A percentile compares a stretch with the other conserved stretches of the same genome.
phyloP scores from a whole-genome alignment of 768 basidiomycete species.

The Kwoniella bestiolae region DNA sequence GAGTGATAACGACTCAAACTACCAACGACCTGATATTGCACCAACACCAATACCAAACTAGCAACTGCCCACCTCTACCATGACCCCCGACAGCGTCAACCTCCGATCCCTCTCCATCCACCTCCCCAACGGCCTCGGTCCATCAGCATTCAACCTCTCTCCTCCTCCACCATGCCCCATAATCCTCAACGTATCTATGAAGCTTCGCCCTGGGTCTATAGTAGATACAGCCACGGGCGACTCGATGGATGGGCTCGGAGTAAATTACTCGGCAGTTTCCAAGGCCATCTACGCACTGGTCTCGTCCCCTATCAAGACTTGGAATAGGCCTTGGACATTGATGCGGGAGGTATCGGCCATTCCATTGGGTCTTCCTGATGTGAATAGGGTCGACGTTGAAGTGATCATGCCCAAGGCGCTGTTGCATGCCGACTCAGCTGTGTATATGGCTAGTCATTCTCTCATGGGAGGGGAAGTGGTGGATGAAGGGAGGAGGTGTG shows the following conservation, averaged over 20 bases:
- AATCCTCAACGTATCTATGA: conserved; percentile 60
- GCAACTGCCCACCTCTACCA: background rate
- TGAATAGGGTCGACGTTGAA: conserved; percentile 60
- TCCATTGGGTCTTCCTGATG: conserved; percentile 55
- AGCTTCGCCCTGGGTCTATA: conserved; percentile 60
- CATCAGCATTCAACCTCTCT: conserved; percentile 52
- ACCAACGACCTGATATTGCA: too few relatives aligned
- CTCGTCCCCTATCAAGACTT: conserved; percentile 58
- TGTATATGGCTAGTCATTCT: conserved; percentile 42
- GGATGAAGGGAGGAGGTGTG: conserved; percentile 53
- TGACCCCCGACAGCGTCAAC: conserved; percentile 45
- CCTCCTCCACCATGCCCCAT: conserved; percentile 65
- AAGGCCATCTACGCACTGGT: conserved; percentile 59
- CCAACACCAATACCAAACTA: too few relatives aligned
- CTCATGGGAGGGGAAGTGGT: background rate
- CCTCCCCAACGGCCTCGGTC: conserved; percentile 51
- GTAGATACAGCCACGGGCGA: conserved; percentile 64
- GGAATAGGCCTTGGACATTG: conserved; percentile 63
- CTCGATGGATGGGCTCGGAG: conserved; percentile 61
- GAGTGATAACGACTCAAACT: too few relatives aligned
- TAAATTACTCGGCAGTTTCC: conserved; percentile 69
- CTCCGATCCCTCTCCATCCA: conserved; percentile 56
- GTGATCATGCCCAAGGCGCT: conserved; percentile 63
- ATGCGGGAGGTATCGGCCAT: conserved; percentile 59
- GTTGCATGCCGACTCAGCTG: conserved; percentile 62